A percentile compares a stretch with the other conserved stretches of the same genome.
These are phyloP conservation scores for Hibiscus syriacus DNA, from an alignment of 345 rosid genomes.

Conservation along the genomic window DNA sequence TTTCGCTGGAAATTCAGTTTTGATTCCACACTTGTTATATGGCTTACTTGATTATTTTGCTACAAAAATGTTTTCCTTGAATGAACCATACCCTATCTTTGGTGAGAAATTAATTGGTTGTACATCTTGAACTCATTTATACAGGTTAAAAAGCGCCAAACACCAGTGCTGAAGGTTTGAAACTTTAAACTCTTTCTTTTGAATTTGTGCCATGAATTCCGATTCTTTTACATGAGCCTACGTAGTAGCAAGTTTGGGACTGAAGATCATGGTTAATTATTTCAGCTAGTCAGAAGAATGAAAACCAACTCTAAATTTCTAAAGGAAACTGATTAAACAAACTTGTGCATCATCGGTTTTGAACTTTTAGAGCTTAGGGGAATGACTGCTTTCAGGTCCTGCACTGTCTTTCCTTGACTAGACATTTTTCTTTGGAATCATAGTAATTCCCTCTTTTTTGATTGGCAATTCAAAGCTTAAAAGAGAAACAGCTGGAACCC, in stretches of 20 bases:
- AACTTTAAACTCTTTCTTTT: background rate
- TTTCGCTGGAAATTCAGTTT: background rate
- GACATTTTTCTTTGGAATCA: background rate
- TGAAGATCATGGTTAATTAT: background rate
- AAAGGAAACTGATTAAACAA: background rate
- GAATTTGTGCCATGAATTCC: background rate
- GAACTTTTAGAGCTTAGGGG: background rate
- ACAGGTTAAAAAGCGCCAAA: conserved; percentile 79
- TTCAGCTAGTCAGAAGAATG: background rate
- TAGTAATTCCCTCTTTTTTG: background rate
- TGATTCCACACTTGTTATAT: background rate
- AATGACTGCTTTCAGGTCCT: background rate
- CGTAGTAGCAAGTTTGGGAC: background rate
- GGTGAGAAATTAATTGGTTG: background rate
- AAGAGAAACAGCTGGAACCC: background rate
- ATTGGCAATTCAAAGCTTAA: background rate
- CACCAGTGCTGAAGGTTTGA: conserved; percentile 53
- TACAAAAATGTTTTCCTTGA: background rate
- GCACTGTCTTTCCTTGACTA: background rate
- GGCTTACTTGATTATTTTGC: background rate
- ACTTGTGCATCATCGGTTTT: background rate
- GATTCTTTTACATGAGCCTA: background rate
- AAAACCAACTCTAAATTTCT: background rate
- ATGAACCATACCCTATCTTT: background rate
- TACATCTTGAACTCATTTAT: conserved; percentile 2